Percentiles rank a stretch among this genome's conserved stretches.
Evolutionary conservation across 148 eudicot species (phyloP).

Genomic region (Rhododendron kiyosumense): DNA sequence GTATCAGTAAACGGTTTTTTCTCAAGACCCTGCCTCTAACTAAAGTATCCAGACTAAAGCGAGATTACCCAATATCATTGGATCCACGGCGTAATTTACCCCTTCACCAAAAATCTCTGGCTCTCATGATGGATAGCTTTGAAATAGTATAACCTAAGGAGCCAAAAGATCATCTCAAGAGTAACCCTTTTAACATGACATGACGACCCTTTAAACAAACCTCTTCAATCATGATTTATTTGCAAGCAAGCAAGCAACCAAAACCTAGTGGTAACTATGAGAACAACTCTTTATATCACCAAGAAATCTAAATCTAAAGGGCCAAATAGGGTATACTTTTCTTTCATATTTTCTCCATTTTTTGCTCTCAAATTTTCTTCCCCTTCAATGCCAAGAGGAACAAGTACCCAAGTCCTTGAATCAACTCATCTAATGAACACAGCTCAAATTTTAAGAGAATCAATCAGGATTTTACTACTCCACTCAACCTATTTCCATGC

Average conservation of each 20-base stretch:
- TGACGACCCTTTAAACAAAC: neutral
- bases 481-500: constrained; percentile 5
- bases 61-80: neutral
- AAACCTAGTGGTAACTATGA: neutral
- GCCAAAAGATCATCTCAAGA: neutral
- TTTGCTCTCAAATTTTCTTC: neutral
- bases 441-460: constrained; percentile 13
- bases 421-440: constrained; percentile 9
- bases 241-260: constrained; percentile 8
- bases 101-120: neutral
- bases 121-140: constrained; percentile 1
- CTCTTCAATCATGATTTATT: neutral
- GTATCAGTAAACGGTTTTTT: too few relatives aligned
- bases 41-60: neutral
- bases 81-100: neutral
- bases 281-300: neutral
- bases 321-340: neutral
- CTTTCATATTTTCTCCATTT: neutral
- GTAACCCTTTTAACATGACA: neutral
- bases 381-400: constrained; percentile 8
- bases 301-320: neutral
- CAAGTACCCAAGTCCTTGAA: constrained; percentile 1
- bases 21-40: neutral
- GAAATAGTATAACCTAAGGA: neutral
- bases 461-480: constrained; percentile 2